Percentiles rank a stretch among this genome's conserved stretches.
Conservation (phyloP, 1,284 basidiomycete genomes). For the Anthracocystis panici-leucophaei region DNA sequence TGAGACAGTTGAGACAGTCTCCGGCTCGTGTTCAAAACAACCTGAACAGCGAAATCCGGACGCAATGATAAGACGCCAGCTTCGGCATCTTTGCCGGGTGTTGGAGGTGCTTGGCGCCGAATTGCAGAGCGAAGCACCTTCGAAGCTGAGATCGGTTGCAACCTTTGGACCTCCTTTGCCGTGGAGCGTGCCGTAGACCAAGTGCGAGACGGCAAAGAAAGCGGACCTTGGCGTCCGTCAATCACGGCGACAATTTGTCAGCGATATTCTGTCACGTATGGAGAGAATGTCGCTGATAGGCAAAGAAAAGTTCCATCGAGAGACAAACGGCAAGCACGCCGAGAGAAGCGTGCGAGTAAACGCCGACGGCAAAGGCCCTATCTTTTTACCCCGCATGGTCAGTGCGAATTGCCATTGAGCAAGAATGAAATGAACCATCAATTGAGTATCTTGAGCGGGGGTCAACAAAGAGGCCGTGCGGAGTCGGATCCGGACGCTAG, state of each 20-base stretch:
- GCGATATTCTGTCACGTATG: neutral
- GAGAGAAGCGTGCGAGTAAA: neutral
- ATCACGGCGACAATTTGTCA: neutral
- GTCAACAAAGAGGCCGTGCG: neutral
- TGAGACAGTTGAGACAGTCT: neutral
- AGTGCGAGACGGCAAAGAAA: neutral
- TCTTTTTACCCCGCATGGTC: conserved; percentile 3
- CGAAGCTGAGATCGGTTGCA: neutral
- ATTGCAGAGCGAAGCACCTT: neutral
- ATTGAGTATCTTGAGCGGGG: neutral
- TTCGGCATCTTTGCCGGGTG: neutral
- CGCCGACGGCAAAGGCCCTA: neutral
- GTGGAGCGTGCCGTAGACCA: neutral
- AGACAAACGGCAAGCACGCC: neutral
- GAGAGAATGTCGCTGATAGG: neutral
- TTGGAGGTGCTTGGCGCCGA: conserved; percentile 3
- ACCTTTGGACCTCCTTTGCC: neutral
- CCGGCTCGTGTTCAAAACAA: conserved; percentile 1
- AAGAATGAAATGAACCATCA: neutral
- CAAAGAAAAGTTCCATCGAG: too few species aligned
- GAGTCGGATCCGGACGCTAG: conserved; percentile 1
- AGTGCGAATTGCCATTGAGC: neutral
- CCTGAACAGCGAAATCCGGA: neutral
- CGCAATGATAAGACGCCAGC: neutral
- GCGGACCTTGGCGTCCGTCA: conserved; percentile 1